A percentile compares a stretch with the other conserved stretches of the same genome.
Conservation (phyloP, 1,139 yeast species). For the Suhomyces guaymorum region DNA sequence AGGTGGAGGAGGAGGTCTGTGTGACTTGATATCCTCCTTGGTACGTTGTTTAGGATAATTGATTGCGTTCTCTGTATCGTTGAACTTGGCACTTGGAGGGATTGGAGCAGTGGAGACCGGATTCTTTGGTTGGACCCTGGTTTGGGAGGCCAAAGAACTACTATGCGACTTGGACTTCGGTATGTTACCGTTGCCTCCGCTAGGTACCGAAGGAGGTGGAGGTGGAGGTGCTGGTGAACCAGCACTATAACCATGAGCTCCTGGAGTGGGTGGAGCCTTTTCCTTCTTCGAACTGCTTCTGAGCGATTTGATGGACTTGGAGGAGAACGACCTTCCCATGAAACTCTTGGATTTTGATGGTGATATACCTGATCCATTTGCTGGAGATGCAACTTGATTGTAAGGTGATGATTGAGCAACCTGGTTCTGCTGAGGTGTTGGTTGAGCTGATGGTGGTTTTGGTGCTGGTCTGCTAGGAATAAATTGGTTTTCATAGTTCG, state of each 20-base stretch:
- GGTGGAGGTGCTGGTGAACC: conserved; percentile 17
- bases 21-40: conserved; percentile 30
- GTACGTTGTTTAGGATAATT: conserved; percentile 25
- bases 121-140: conserved; percentile 21
- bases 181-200: conserved; percentile 18
- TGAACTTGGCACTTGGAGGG: conserved; percentile 33
- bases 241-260: conserved; percentile 15
- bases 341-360: conserved; percentile 21
- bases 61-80: conserved; percentile 15
- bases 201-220: conserved; percentile 13
- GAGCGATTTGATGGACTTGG: conserved; percentile 41
- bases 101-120: conserved; percentile 47
- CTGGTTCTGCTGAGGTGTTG: conserved; percentile 13
- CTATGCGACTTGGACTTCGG: conserved; percentile 51
- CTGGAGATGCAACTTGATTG: conserved; percentile 12
- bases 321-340: conserved; percentile 42
- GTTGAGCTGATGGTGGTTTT: conserved; percentile 40
- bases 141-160: conserved; percentile 35
- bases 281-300: conserved; percentile 26
- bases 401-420: conserved; percentile 8
- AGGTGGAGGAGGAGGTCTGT: conserved; percentile 36
- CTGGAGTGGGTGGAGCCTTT: conserved; percentile 23
- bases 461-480: conserved; percentile 75
- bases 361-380: conserved; percentile 9
- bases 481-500: conserved; percentile 44